phyloP scores from a whole-genome alignment of 1,284 basidiomycete genomes.

The Volvariella surrecta region DNA sequence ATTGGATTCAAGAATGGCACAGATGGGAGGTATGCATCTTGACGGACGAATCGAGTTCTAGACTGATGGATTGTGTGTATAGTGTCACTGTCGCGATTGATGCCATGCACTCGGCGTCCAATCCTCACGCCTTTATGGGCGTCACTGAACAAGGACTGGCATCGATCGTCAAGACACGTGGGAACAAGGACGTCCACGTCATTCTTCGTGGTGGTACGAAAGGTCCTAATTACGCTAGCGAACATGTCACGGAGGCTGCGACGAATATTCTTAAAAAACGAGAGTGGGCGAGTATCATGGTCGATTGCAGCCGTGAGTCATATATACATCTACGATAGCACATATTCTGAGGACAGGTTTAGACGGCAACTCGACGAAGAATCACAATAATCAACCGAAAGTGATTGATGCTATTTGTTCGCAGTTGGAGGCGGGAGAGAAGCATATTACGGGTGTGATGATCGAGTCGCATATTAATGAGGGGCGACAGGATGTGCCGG shows the following conservation, averaged over 20 bases:
- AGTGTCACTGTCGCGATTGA: constrained; percentile 81
- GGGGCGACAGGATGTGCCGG: constrained; percentile 79
- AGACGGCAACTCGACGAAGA: constrained; percentile 91
- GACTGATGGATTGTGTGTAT: constrained; percentile 1
- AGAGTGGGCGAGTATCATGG: constrained; percentile 72
- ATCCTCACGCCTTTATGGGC: constrained; percentile 97
- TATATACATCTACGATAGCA: not conserved
- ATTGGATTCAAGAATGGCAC: constrained; percentile 99
- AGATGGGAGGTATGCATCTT: constrained; percentile 69
- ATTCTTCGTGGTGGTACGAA: constrained; percentile 87
- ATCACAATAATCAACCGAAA: constrained; percentile 85
- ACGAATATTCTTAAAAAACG: constrained; percentile 69
- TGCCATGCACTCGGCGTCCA: constrained; percentile 89
- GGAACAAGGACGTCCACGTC: constrained; percentile 89
- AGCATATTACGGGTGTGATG: constrained; percentile 90
- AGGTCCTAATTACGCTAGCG: constrained; percentile 80
- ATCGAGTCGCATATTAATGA: constrained; percentile 90
- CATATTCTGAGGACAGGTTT: too few relatives aligned
- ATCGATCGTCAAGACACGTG: constrained; percentile 91
- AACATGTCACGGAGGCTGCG: constrained; percentile 69
- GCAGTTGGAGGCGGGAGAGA: constrained; percentile 75
- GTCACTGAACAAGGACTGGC: constrained; percentile 94
- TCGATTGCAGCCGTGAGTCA: constrained; percentile 65
- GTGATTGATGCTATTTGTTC: constrained; percentile 72
- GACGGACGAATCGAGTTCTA: not conserved